Evolutionary conservation across 371 early-diverging fungal species (phyloP).

Genomic region (Apophysomyces variabilis): DNA sequence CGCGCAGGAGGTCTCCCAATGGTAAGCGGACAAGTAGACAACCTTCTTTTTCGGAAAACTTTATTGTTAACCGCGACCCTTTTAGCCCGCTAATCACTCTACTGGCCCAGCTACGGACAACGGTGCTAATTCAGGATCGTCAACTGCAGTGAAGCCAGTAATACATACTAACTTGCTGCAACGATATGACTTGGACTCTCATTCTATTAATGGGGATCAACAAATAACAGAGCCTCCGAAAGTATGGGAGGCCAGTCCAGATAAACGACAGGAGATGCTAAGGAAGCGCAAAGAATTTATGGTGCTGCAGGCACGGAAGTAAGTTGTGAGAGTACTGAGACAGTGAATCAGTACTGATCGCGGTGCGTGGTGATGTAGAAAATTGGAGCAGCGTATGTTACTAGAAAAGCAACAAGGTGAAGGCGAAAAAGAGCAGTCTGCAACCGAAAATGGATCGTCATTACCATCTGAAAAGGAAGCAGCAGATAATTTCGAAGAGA

Average conservation of each 20-base stretch:
- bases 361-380: slow-evolving; percentile 20
- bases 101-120: slow-evolving; percentile 22
- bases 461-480: neutral
- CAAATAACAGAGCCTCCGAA: slow-evolving; percentile 68
- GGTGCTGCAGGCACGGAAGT: slow-evolving; percentile 87
- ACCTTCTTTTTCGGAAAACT: neutral
- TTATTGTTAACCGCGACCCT: slow-evolving; percentile 7
- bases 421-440: neutral
- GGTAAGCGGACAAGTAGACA: slow-evolving; percentile 38
- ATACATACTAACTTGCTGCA: slow-evolving; percentile 52
- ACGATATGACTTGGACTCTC: slow-evolving; percentile 57
- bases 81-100: slow-evolving; percentile 19
- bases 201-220: slow-evolving; percentile 26
- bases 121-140: slow-evolving; percentile 41
- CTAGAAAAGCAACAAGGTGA: slow-evolving; percentile 36
- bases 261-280: slow-evolving; percentile 77
- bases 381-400: slow-evolving; percentile 24
- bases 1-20: slow-evolving; percentile 75
- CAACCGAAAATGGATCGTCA: neutral
- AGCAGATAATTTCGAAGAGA: slow-evolving; percentile 33
- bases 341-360: neutral
- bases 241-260: slow-evolving; percentile 78
- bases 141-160: slow-evolving; percentile 37
- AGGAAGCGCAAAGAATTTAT: slow-evolving; percentile 85
- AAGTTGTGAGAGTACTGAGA: slow-evolving; percentile 19